Base-by-base conservation (phyloP, 2,329 filamentous ascomycete species). In the Geoglossum cookeanum region DNA sequence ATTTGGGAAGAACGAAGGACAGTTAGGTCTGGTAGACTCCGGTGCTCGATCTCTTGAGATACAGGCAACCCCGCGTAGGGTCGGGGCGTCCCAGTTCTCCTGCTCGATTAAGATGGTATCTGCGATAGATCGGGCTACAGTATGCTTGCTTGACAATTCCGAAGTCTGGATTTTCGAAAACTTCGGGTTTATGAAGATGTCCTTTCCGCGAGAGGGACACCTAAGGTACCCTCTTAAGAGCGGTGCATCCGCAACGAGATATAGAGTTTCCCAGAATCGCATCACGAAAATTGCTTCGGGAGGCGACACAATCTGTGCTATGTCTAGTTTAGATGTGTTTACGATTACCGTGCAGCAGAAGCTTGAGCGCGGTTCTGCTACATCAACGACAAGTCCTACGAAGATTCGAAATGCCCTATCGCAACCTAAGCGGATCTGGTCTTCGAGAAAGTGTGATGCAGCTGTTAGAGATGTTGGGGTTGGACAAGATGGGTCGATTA, bases 131-230 rank as follows among this genome's bases (percentile, higher is more conserved):
- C 84, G 83, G 62, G 92, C 92, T 5, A 96, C 92, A 0, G 83
- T 84, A 1, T 85, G 89, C 60, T 72, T 98, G 32, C 77, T 98
- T 2, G 84, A 89, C 54, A 94, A 89, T 63, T 83, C 86, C 62
- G 88, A 89, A 22, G 88, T 97, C 8, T 94, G 86, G 76, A 84
- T 98, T 0, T 95, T 98, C 64, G 91, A 89, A 0, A 94, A 94
- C 62, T 97, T 94, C 65, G 91, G 91, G 3, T 97, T 95, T 67
- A 88, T 89, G n/a, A 87, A 88, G 61, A 76, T 97, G 57, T 82
- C 81, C 51, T 95, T 97, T 61, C 86, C 88, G 0, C 74, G 87
- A 37, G 85, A 90, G 61, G 78, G 80, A 4, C 83, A 87, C 61
- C 78, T 78, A 22, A 88, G 84, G 59, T 80, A 80, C 59, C 83